phyloP scores from a whole-genome alignment of 441 rosid species.

The Arabidopsis lyrata region DNA sequence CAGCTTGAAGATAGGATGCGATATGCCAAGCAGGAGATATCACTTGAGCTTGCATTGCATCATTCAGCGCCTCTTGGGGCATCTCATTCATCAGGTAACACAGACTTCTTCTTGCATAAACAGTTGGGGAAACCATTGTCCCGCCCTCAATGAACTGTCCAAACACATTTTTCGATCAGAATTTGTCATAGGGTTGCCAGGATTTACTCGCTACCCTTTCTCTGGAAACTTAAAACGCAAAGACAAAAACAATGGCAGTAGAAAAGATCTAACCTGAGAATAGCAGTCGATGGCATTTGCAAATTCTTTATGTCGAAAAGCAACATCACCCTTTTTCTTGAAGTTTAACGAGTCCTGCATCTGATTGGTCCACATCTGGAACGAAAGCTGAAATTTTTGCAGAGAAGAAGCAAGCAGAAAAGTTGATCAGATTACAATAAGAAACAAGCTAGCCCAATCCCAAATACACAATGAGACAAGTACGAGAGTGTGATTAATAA shows the following conservation, averaged over 20 bases:
- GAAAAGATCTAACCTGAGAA: constrained; percentile 64
- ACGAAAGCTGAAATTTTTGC: constrained; percentile 71
- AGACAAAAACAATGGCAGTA: constrained; percentile 8
- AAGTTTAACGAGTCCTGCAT: constrained; percentile 85
- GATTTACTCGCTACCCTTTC: not conserved
- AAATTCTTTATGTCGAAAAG: constrained; percentile 81
- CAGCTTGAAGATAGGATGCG: constrained; percentile 87
- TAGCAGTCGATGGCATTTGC: constrained; percentile 71
- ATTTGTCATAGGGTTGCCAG: not conserved
- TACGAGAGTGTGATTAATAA: not conserved
- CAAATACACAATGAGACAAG: constrained; percentile 4
- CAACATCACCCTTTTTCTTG: constrained; percentile 89
- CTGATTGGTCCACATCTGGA: constrained; percentile 99
- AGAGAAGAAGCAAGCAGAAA: constrained; percentile 8
- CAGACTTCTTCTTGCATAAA: constrained; percentile 82
- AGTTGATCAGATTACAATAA: constrained; percentile 17
- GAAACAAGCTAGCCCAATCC: not conserved
- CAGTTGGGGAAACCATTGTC: constrained; percentile 80
- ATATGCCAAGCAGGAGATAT: constrained; percentile 84
- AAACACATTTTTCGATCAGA: constrained; percentile 23
- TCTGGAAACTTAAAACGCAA: not conserved
- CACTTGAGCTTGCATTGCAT: constrained; percentile 86
- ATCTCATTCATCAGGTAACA: constrained; percentile 74
- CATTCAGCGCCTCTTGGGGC: constrained; percentile 80
- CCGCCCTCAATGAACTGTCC: constrained; percentile 71